Evolutionary conservation across 768 basidiomycete genomes (phyloP).

Genomic region (Termitomyces eurrhizus): DNA sequence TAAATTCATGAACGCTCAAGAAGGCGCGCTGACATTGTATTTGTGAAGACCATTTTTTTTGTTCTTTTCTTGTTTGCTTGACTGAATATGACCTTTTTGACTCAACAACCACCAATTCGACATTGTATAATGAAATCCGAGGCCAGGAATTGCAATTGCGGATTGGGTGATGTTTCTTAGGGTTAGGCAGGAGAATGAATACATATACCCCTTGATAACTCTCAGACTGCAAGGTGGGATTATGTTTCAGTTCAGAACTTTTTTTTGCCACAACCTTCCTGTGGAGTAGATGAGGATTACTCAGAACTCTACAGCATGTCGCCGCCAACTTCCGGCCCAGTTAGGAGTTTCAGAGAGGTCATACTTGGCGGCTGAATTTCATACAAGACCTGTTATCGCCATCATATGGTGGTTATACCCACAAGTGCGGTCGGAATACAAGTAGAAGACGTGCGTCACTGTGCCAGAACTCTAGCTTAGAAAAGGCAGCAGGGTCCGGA

Average conservation of each 20-base stretch:
- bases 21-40: too few relatives aligned
- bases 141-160: background rate
- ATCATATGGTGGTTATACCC: background rate
- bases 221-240: too few relatives aligned
- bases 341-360: constrained; percentile 73
- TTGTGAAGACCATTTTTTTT: background rate
- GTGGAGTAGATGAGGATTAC: constrained; percentile 28
- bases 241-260: too few relatives aligned
- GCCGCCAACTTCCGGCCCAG: constrained; percentile 67
- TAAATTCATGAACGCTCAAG: background rate
- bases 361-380: constrained; percentile 79
- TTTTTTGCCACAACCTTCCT: too few relatives aligned
- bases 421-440: background rate
- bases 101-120: background rate
- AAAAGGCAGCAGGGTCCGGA: constrained; percentile 61
- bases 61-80: background rate
- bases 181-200: too few relatives aligned
- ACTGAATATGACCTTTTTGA: background rate
- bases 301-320: constrained; percentile 83
- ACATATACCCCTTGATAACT: too few relatives aligned
- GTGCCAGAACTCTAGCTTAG: constrained; percentile 78
- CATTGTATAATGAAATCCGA: background rate
- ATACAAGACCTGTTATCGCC: constrained; percentile 49
- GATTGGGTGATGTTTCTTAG: background rate
- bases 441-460: constrained; percentile 52